Evolutionary conservation across 78 protist genomes (phyloP), one percentile per base, ranked within the genome.

Genomic region (Dictyostelium intermedium): DNA sequence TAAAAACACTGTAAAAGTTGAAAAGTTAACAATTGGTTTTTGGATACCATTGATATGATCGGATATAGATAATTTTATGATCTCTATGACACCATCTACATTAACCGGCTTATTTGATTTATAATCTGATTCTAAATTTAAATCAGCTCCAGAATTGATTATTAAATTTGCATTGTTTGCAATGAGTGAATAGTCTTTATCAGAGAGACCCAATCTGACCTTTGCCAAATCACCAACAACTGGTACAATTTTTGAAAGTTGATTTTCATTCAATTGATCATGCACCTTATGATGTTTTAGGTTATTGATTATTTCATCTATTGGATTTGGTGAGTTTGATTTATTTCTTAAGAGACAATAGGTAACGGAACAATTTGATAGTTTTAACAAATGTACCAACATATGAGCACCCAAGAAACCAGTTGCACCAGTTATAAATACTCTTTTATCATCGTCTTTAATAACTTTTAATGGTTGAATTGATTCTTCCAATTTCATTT

Each of bases 381-480:
- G 3, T 41, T 76, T 32, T 45, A 79, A 41, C 27, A 79, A 47
- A 27, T 79, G 56, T 14, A 45, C 83, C 10, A 79, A 47, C 47
- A 79, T 25, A 45, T 45, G 37, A 25, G 69, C 39, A 43, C 92
- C 92, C 2, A 87, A 27, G 23, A 53, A 87, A 30, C 84, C 92
- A 27, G 79, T 87, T 23, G 41, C 61, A 78, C 92, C 92, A 63
- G 92, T 87, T 70, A 87, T 56, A 7, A 87, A 78, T 41, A 87
- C 92, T 27, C 69, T 45, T 45, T 37, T 37, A 23, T 47, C 56
- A 76, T n/a, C 0, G 7, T 39, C 56, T 23, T 37, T 18, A 10
- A 72, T 23, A 0, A 74, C 39, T 32, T 16, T 32, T 4, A 78
- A 16, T 20, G 39, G 16, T 70, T 30, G 43, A 30, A 70, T 70